Percentiles rank a stretch among this genome's conserved stretches.
Conservation (phyloP, 768 basidiomycete genomes). For the Chalciporus piperatus region DNA sequence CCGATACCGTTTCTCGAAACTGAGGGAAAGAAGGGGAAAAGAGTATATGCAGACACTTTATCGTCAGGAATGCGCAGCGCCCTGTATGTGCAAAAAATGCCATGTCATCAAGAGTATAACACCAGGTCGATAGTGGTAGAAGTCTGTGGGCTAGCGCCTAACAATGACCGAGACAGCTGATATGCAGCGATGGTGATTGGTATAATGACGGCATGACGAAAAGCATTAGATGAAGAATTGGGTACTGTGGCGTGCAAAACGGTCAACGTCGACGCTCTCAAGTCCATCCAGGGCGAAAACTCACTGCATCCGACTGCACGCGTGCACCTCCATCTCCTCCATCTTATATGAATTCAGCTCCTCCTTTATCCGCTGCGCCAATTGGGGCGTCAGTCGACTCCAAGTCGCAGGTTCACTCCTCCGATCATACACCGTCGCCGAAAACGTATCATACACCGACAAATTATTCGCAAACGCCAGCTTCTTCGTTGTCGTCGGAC, state of each 20-base stretch:
- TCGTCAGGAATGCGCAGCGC: conserved; percentile 31
- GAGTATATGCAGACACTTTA: conserved; percentile 17
- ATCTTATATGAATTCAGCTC: conserved; percentile 98
- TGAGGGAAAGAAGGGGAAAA: neutral
- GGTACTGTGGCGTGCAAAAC: conserved; percentile 46
- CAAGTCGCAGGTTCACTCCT: conserved; percentile 96
- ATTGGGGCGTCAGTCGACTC: conserved; percentile 90
- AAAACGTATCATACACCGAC: conserved; percentile 97
- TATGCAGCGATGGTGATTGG: conserved; percentile 23
- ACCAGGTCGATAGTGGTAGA: conserved; percentile 23
- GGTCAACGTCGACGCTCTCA: neutral
- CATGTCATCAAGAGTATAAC: conserved; percentile 20
- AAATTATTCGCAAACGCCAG: conserved; percentile 89
- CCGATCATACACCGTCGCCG: conserved; percentile 86
- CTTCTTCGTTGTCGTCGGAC: conserved; percentile 69
- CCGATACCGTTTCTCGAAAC: conserved; percentile 13
- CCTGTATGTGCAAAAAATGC: conserved; percentile 23
- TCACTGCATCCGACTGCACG: conserved; percentile 85
- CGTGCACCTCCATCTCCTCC: conserved; percentile 99
- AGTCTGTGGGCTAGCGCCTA: conserved; percentile 31
- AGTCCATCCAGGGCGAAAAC: conserved; percentile 30
- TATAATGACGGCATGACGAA: conserved; percentile 19
- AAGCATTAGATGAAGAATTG: conserved; percentile 79
- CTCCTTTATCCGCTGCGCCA: conserved; percentile 97
- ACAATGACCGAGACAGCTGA: conserved; percentile 25